These are phyloP conservation scores for Epicoccum nigrum DNA, from an alignment of 2,329 filamentous ascomycete species.

Conservation along the genomic window DNA sequence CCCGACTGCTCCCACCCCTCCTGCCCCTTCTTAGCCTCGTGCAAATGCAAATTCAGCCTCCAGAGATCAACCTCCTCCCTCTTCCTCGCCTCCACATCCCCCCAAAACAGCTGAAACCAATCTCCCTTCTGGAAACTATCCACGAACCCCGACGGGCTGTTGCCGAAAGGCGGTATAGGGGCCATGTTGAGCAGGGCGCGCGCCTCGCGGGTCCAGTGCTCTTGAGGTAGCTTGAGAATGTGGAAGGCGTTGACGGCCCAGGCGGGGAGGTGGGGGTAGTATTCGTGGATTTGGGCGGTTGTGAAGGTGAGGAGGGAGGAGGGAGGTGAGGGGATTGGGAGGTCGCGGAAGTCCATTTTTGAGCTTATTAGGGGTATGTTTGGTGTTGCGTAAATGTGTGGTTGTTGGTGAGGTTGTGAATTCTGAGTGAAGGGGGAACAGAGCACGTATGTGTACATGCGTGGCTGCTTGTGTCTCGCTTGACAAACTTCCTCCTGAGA, in stretches of 20 bases:
- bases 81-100: neutral
- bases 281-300: neutral
- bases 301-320: conserved; percentile 1
- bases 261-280: neutral
- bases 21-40: neutral
- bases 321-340: neutral
- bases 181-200: conserved; percentile 5
- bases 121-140: no score
- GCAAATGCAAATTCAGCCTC: conserved; percentile 1
- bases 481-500: neutral
- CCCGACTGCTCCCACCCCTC: conserved; percentile 4
- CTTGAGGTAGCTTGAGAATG: neutral
- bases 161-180: neutral
- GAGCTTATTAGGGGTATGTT: no score
- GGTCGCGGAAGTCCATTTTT: neutral
- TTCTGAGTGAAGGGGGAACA: no score
- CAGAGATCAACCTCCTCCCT: conserved; percentile 1
- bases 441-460: no score
- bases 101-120: neutral
- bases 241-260: conserved; percentile 5
- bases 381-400: no score
- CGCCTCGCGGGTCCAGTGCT: conserved; percentile 1
- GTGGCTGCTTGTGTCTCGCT: no score
- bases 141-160: no score
- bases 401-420: no score